Conservation (phyloP, 176 grass and related monocot genomes). For the Eleusine coracana region DNA sequence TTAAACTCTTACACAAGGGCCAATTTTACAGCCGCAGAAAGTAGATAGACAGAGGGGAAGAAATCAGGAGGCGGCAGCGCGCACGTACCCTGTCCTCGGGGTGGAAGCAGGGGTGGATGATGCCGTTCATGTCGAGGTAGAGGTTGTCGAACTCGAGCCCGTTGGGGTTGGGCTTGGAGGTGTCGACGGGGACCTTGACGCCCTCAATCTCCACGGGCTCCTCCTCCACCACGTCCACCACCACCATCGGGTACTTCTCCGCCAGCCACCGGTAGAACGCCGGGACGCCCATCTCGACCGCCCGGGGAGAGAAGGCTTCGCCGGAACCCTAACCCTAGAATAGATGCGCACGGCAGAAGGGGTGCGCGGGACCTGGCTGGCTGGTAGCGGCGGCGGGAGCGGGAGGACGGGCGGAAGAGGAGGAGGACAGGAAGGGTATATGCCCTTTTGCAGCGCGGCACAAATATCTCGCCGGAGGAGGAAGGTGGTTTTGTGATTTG, state of each 20-base stretch:
- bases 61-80: neutral
- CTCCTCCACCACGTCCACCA: constrained; percentile 94
- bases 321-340: constrained; percentile 55
- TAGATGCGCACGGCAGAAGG: neutral
- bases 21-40: neutral
- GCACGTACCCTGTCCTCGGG: constrained; percentile 64
- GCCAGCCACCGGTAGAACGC: constrained; percentile 98
- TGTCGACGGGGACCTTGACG: constrained; percentile 76
- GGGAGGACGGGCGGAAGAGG: neutral
- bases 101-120: constrained; percentile 88
- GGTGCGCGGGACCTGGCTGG: constrained; percentile 24
- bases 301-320: neutral
- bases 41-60: neutral
- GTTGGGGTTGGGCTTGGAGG: constrained; percentile 92
- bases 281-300: constrained; percentile 73
- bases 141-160: constrained; percentile 81
- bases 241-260: constrained; percentile 97
- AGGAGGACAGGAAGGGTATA: neutral
- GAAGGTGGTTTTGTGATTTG: constrained; percentile 10
- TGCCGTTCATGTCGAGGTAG: constrained; percentile 94
- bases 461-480: constrained; percentile 2
- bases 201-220: constrained; percentile 89
- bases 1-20: neutral
- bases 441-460: constrained; percentile 27
- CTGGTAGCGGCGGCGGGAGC: neutral